phyloP scores from a whole-genome alignment of 805 yeast species.

The Suhomyces faveliae region DNA sequence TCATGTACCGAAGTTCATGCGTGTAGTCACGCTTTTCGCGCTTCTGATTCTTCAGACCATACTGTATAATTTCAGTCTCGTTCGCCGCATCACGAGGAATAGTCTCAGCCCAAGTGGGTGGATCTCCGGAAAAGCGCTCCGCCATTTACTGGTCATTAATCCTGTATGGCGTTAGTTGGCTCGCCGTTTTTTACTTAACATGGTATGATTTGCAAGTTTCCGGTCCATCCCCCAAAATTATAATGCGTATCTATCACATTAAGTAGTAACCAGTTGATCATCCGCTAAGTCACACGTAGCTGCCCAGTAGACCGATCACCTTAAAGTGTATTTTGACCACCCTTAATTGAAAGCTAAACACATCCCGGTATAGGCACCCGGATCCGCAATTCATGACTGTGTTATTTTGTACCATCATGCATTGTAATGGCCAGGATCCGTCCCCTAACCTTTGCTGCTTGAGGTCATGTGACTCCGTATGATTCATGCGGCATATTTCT shows the following conservation, averaged over 20 bases:
- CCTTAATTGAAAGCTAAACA: neutral
- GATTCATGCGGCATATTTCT: slow-evolving; percentile 3
- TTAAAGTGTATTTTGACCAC: neutral
- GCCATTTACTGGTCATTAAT: neutral
- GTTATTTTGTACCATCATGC: neutral
- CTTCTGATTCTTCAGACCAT: neutral
- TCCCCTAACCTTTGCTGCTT: neutral
- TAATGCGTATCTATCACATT: neutral
- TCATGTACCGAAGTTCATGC: neutral
- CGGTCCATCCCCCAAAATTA: neutral
- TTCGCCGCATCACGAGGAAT: neutral
- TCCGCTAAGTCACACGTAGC: neutral
- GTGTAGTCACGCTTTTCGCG: neutral
- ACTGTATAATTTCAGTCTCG: neutral
- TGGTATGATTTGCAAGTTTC: neutral
- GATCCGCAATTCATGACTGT: neutral
- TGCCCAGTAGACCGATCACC: neutral
- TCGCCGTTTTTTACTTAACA: neutral
- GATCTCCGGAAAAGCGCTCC: neutral
- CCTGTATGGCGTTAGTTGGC: neutral
- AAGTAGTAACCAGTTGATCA: neutral
- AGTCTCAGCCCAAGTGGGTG: neutral
- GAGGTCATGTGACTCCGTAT: slow-evolving; percentile 2
- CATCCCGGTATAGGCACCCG: neutral
- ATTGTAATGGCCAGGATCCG: neutral